Percentiles rank a stretch among this genome's conserved stretches.
Conservation (phyloP, 768 basidiomycete genomes). For the Coprinopsis marcescibilis region DNA sequence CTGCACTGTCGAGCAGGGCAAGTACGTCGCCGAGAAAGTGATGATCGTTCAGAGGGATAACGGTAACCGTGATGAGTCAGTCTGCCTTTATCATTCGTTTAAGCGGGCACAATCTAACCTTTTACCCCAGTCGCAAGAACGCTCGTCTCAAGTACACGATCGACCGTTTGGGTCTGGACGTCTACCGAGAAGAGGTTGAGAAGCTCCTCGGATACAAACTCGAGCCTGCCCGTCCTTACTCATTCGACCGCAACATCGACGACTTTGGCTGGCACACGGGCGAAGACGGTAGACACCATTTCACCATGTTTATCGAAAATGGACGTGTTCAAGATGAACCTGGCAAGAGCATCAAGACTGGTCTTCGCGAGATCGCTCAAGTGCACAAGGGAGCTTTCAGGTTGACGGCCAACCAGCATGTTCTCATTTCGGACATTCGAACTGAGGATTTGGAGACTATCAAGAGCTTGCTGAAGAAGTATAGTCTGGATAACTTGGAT, state of each 20-base stretch:
- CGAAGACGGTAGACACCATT: constrained; percentile 84
- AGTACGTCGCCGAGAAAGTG: constrained; percentile 83
- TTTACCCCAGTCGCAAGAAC: constrained; percentile 56
- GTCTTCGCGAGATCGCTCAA: constrained; percentile 87
- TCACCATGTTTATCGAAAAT: constrained; percentile 94
- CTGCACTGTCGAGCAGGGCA: constrained; percentile 83
- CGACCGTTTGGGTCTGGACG: constrained; percentile 87
- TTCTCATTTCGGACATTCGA: constrained; percentile 80
- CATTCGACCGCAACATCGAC: constrained; percentile 87
- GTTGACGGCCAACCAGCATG: constrained; percentile 92
- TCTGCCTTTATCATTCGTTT: constrained; percentile 12
- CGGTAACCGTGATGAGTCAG: constrained; percentile 91
- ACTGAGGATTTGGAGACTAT: constrained; percentile 69
- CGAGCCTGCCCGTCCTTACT: constrained; percentile 65
- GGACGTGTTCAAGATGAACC: constrained; percentile 96
- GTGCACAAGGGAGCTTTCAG: constrained; percentile 93
- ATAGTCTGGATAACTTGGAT: constrained; percentile 84
- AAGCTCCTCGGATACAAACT: constrained; percentile 77
- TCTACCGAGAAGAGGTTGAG: constrained; percentile 88
- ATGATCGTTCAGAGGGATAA: constrained; percentile 94
- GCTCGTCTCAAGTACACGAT: constrained; percentile 95
- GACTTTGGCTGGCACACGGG: constrained; percentile 92
- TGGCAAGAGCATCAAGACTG: constrained; percentile 86
- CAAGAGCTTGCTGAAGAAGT: constrained; percentile 73
- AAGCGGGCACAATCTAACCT: constrained; percentile 1